Base-by-base conservation (phyloP, 2,329 filamentous ascomycete genomes). In the Didymella segeticola region DNA sequence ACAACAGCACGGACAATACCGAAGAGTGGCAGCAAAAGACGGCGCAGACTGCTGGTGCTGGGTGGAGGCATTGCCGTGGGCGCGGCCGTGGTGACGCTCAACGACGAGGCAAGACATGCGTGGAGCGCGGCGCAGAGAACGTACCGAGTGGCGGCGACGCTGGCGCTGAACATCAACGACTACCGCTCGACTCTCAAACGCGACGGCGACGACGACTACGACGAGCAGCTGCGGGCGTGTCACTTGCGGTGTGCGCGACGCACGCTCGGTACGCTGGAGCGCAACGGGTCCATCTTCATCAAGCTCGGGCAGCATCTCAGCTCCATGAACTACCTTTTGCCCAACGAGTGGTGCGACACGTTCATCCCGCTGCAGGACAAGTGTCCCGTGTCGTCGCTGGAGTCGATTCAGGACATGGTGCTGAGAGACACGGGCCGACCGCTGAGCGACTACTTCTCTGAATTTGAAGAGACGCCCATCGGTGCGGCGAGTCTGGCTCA, bases 211-310 rank as follows among this genome's bases (percentile, higher is more conserved):
- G 82, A 85, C 46, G 85, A 91, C 72, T 85, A 86, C 69, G 79
- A 84, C n/a, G 80, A 76, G n/a, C 75, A 89, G 30, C 79, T 99
- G 46, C 89, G 86, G 63, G 87, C 87, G 59, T 98, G 95, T 71
- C 95, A 99, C 76, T 89, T 96, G 73, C 85, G 95, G 75, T 99
- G 95, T 77, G 95, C 95, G 25, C 84, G 91, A 67, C 86, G 95
- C 57, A 97, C 95, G 1, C 79, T 98, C 34, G 84, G 83, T 52
- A 93, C 96, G 1, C 79, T 98, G 61, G 95, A 99, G 81, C 91
- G 90, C 80, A 98, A 97, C 75, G 95, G 96, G 22, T 96, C 93
- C 23, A 96, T 99, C 60, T 99, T 98, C 67, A 98, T 99, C 74
- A 99, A 99, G 77, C 80, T 99, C 31, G 95, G 95, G 7, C 95